Evolutionary conservation across 2,329 filamentous ascomycete genomes (phyloP).

Genomic region (Aspergillus thermomutatus): DNA sequence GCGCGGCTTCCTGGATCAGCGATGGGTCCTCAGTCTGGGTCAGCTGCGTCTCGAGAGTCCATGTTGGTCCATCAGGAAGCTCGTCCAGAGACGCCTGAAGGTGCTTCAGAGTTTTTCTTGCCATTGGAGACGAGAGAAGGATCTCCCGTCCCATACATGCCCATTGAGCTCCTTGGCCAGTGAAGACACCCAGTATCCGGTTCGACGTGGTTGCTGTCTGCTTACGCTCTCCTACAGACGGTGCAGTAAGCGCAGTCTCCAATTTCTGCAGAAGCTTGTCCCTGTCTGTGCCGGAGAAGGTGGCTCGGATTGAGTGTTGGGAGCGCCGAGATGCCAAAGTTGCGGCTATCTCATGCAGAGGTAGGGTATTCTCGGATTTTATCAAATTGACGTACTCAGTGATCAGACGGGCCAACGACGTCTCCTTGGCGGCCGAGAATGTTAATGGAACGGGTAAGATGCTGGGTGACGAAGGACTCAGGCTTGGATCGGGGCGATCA

Average conservation of each 20-base stretch:
- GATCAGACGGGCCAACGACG: too few species aligned
- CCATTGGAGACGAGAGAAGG: constrained; percentile 2
- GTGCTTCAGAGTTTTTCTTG: constrained; percentile 8
- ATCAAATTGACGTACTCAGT: too few species aligned
- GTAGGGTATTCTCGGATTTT: too few species aligned
- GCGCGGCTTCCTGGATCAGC: constrained; percentile 19
- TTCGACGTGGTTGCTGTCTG: background rate
- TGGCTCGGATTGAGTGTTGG: too few species aligned
- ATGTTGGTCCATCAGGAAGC: constrained; percentile 20
- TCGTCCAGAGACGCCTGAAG: constrained; percentile 16
- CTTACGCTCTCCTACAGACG: too few species aligned
- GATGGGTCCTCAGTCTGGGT: constrained; percentile 11
- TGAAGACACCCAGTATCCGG: background rate
- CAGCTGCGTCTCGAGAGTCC: constrained; percentile 18
- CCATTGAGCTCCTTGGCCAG: constrained; percentile 7
- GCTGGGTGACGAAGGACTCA: background rate
- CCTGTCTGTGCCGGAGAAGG: too few species aligned
- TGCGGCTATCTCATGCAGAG: too few species aligned
- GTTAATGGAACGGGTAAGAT: too few species aligned
- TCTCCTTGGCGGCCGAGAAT: too few species aligned
- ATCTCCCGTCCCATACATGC: constrained; percentile 2
- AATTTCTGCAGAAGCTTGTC: too few species aligned
- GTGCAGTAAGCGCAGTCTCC: too few species aligned
- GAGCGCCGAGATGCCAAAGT: too few species aligned
- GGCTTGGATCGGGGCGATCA: background rate